Base-by-base conservation (phyloP, 179 eudicot species). In the Corrigiola litoralis region DNA sequence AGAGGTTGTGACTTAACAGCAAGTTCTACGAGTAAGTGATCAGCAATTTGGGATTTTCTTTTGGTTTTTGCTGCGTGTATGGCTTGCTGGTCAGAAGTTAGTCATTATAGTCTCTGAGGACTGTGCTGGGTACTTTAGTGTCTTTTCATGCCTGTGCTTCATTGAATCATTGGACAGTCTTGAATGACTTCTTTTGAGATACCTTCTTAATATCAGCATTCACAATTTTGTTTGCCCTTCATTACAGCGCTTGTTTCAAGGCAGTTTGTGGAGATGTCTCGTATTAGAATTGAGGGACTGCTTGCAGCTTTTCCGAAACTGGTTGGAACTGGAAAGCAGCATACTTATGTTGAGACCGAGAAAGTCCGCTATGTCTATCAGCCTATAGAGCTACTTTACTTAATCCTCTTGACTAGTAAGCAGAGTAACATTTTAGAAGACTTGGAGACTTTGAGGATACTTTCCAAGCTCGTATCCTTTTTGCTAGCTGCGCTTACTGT, bases 341-440 rank as follows among this genome's bases (percentile, higher is more conserved):
- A 89, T 67, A 92, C 95, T 0, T 92, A 77, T 68, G 83, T 92
- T 65, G 98, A 89, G 87, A 87, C 98, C 57, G 98, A 92, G 58
- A 89, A 85, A 77, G 96, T 92, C 45, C 96, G 98, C 33, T 92
- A 89, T 74, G 96, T 92, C 49, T 92, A 89, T 79, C 98, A 92
- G 85, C 95, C 95, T 47, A 92, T 92, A 24, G 98, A 89, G 70
- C 31, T 83, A 52, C 73, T 92, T 1, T 92, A 79, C 69, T 74
- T 92, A 84, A 74, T 92, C 50, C 84, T 92, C 68, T 82, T 92
- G 28, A 92, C 98, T 40, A 92, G 81, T 76, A 92, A 89, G 72
- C 95, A 87, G 81, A 92, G 98, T 78, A 92, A 92, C 81, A 92
- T 92, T 73, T 89, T 92, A 74, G 95, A 92, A 76, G 98, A 92